Percentiles rank a stretch among this genome's conserved stretches.
Conservation (phyloP, 2,329 filamentous ascomycete genomes). For the Aspergillus floridensis region DNA sequence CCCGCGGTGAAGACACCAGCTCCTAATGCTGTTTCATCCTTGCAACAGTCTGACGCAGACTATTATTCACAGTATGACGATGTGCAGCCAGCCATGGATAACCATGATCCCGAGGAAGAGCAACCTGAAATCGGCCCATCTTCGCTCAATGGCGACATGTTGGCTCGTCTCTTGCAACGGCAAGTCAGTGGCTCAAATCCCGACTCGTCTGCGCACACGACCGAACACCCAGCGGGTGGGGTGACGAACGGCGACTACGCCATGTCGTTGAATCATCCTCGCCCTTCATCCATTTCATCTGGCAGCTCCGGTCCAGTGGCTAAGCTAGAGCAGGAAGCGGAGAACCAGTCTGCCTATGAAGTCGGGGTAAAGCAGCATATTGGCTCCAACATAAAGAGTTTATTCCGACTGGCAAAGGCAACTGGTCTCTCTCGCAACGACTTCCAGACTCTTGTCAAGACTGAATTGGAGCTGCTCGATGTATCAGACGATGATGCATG, state of each 20-base stretch:
- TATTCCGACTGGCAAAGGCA: slow-evolving; percentile 59
- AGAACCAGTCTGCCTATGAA: slow-evolving; percentile 54
- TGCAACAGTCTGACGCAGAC: slow-evolving; percentile 50
- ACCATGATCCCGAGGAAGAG: slow-evolving; percentile 60
- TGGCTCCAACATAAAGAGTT: slow-evolving; percentile 60
- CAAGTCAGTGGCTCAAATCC: slow-evolving; percentile 32
- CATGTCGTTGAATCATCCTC: slow-evolving; percentile 41
- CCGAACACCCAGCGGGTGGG: slow-evolving; percentile 18
- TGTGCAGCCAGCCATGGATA: slow-evolving; percentile 64
- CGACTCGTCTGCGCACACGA: slow-evolving; percentile 22
- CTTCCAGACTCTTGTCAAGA: slow-evolving; percentile 59
- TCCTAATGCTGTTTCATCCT: slow-evolving; percentile 24
- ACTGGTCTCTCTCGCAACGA: slow-evolving; percentile 59
- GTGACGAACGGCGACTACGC: slow-evolving; percentile 23
- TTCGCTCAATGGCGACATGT: slow-evolving; percentile 54
- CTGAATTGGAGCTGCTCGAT: slow-evolving; percentile 58
- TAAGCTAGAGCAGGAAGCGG: slow-evolving; percentile 54
- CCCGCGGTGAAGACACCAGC: slow-evolving; percentile 44
- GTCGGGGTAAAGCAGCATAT: slow-evolving; percentile 63
- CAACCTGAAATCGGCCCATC: slow-evolving; percentile 48
- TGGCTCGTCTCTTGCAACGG: slow-evolving; percentile 42
- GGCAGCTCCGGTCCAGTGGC: slow-evolving; percentile 51
- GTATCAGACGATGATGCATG: slow-evolving; percentile 49
- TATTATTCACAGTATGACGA: slow-evolving; percentile 62
- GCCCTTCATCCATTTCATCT: slow-evolving; percentile 44